Conservation (phyloP, 805 yeast species). For the Helenozyma baotianmanensis region DNA sequence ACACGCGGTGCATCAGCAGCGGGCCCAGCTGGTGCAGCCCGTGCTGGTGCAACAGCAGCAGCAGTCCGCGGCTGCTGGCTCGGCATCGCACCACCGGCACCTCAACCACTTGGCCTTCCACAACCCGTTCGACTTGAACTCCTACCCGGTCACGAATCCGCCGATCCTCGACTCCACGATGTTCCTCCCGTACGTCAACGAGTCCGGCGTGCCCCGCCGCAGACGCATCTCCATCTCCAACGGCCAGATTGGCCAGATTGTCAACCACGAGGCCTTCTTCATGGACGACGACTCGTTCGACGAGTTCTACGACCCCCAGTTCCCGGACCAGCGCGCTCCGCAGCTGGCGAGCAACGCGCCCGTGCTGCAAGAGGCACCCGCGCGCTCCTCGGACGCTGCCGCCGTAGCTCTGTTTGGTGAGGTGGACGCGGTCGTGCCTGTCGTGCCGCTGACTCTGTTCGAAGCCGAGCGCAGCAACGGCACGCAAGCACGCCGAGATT, state of each 20-base stretch:
- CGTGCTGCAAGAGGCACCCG: constrained; percentile 2
- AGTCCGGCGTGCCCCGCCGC: constrained; percentile 36
- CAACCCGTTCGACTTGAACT: constrained; percentile 35
- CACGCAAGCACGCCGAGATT: neutral
- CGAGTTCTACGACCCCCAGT: constrained; percentile 12
- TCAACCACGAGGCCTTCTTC: constrained; percentile 40
- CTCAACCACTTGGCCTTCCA: constrained; percentile 19
- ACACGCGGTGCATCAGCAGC: constrained; percentile 1
- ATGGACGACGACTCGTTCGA: constrained; percentile 23
- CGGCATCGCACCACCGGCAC: constrained; percentile 5
- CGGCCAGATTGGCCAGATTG: constrained; percentile 79
- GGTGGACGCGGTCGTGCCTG: too few relatives aligned
- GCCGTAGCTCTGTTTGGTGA: too few relatives aligned
- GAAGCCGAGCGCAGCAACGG: neutral
- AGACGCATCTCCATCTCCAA: constrained; percentile 77
- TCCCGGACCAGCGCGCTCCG: neutral
- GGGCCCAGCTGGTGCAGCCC: neutral
- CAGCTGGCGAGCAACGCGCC: constrained; percentile 2
- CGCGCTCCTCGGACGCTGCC: constrained; percentile 4
- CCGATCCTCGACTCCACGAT: constrained; percentile 43
- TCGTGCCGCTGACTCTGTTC: too few relatives aligned
- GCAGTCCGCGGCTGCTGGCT: neutral
- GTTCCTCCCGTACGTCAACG: constrained; percentile 31
- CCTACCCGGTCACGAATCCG: constrained; percentile 44
- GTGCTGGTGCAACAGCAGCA: neutral